These are phyloP conservation scores for Pezicula rhizophila DNA, from an alignment of 2,329 filamentous ascomycete species.

Conservation along the genomic window DNA sequence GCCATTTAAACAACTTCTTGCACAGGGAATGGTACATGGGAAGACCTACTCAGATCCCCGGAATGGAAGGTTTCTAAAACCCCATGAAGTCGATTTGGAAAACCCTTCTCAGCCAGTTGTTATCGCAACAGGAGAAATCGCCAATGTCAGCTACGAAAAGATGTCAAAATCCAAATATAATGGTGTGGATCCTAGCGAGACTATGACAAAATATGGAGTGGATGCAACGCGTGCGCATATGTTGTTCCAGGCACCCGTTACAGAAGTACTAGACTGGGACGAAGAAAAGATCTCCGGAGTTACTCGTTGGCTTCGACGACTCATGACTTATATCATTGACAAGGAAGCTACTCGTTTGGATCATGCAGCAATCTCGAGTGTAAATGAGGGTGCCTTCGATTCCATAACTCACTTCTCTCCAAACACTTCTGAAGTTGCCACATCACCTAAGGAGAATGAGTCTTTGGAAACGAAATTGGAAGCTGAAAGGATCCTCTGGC, in stretches of 20 bases:
- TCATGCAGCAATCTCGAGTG: no score
- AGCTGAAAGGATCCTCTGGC: slow-evolving; percentile 43
- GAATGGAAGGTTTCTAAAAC: slow-evolving; percentile 70
- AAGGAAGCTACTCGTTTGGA: no score
- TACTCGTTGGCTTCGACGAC: slow-evolving; percentile 69
- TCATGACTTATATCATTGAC: slow-evolving; percentile 53
- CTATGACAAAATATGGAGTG: slow-evolving; percentile 70
- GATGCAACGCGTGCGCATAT: slow-evolving; percentile 83
- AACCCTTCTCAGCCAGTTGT: slow-evolving; percentile 53
- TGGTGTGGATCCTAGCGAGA: slow-evolving; percentile 72
- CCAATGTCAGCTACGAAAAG: slow-evolving; percentile 71
- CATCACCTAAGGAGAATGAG: background rate
- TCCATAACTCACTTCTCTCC: no score
- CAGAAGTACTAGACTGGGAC: slow-evolving; percentile 83
- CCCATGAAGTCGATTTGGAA: slow-evolving; percentile 64
- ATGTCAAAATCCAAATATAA: slow-evolving; percentile 97
- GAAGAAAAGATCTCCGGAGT: slow-evolving; percentile 75
- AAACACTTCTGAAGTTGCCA: no score
- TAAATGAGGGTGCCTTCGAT: no score
- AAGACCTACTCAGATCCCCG: slow-evolving; percentile 72
- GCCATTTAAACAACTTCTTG: slow-evolving; percentile 76
- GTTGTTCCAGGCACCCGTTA: slow-evolving; percentile 80
- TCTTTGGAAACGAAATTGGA: background rate
- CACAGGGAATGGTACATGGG: slow-evolving; percentile 91
- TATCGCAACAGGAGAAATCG: slow-evolving; percentile 50